phyloP scores from a whole-genome alignment of 192 early-diverging fungal genomes.

The Coemansia sp. region DNA sequence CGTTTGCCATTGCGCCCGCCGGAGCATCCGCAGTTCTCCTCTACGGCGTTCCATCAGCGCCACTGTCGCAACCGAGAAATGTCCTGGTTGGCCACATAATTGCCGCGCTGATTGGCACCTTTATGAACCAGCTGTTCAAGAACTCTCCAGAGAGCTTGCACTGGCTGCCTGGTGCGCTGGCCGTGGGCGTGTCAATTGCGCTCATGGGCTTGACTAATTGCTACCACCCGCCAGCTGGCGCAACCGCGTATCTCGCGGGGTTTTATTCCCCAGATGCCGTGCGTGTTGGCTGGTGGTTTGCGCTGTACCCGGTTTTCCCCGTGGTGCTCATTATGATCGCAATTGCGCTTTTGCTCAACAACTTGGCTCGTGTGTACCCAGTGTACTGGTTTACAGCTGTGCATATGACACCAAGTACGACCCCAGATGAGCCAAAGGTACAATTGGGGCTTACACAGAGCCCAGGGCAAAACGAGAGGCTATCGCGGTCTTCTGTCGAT shows the following conservation, averaged over 20 bases:
- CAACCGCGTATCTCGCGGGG: slow-evolving; percentile 40
- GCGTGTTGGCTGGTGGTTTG: slow-evolving; percentile 49
- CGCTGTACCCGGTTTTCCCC: slow-evolving; percentile 41
- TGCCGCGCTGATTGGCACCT: slow-evolving; percentile 34
- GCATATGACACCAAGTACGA: slow-evolving; percentile 4
- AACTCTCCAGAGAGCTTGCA: slow-evolving; percentile 23
- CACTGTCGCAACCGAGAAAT: slow-evolving; percentile 46
- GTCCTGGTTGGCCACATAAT: slow-evolving; percentile 40
- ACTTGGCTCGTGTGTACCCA: slow-evolving; percentile 39
- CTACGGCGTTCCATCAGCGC: slow-evolving; percentile 38
- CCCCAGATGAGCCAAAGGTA: not conserved
- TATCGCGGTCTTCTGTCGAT: not conserved
- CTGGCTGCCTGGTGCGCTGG: slow-evolving; percentile 44
- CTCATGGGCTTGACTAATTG: slow-evolving; percentile 47
- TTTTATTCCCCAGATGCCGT: slow-evolving; percentile 16
- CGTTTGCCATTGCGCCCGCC: slow-evolving; percentile 44
- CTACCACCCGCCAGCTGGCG: slow-evolving; percentile 51
- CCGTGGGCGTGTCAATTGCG: slow-evolving; percentile 37
- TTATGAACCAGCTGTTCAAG: slow-evolving; percentile 39
- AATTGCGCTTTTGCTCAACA: slow-evolving; percentile 36
- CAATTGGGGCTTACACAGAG: not conserved
- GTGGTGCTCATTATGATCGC: slow-evolving; percentile 32
- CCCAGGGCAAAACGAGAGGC: not conserved
- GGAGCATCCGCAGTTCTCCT: slow-evolving; percentile 47
- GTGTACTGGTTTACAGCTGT: slow-evolving; percentile 46